Conservation (phyloP, 306 rosid species). For the Cyclanthera cordifolia region DNA sequence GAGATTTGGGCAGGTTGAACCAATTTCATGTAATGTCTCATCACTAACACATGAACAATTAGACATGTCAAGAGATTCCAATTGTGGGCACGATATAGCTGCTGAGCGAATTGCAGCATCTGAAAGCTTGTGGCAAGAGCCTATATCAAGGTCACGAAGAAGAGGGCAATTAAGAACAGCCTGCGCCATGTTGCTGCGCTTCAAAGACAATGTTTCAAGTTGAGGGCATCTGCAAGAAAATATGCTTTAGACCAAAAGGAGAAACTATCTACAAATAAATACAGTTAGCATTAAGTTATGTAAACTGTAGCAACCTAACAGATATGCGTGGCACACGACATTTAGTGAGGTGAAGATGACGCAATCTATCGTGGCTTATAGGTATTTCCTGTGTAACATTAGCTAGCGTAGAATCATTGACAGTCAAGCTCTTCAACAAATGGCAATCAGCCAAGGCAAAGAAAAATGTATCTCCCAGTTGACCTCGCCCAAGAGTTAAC, state of each 20-base stretch:
- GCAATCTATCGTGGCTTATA: constrained; percentile 62
- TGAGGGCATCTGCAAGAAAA: constrained; percentile 67
- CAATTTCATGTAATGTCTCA: constrained; percentile 90
- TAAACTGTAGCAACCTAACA: constrained; percentile 44
- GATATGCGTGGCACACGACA: constrained; percentile 90
- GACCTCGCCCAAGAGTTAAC: constrained; percentile 69
- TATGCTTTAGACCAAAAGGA: constrained; percentile 9
- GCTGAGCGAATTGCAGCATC: constrained; percentile 97
- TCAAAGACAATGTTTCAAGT: constrained; percentile 89
- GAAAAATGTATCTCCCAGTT: constrained; percentile 59
- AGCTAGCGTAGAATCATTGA: constrained; percentile 83
- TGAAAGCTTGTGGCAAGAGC: constrained; percentile 95
- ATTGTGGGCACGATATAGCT: constrained; percentile 78
- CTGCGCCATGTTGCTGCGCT: constrained; percentile 97
- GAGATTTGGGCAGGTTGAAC: constrained; percentile 50
- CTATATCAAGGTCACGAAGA: constrained; percentile 72
- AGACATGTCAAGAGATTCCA: constrained; percentile 79
- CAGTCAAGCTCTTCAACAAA: constrained; percentile 49
- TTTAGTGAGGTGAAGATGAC: constrained; percentile 70
- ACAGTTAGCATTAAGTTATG: background rate
- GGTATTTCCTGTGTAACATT: constrained; percentile 79
- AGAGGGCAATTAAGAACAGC: constrained; percentile 86
- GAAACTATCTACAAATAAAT: background rate
- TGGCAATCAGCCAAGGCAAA: constrained; percentile 64
- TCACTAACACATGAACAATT: constrained; percentile 91